Conservation (phyloP, 2,329 filamentous ascomycete species). For the Venturia carpophila region DNA sequence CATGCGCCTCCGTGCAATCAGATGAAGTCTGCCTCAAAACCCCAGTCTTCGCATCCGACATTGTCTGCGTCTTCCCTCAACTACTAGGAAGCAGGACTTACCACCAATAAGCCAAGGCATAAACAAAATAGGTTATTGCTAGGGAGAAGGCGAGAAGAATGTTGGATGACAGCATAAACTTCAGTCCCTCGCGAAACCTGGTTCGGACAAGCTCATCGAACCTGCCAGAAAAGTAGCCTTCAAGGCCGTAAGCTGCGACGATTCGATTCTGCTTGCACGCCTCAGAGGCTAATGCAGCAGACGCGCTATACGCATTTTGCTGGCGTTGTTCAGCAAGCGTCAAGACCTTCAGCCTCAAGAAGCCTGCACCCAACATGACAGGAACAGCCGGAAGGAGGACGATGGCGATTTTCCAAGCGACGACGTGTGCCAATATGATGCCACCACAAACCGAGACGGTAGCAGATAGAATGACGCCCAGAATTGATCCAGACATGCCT, state of each 20-base stretch:
- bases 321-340: slow-evolving; percentile 22
- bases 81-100: background rate
- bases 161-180: slow-evolving; percentile 29
- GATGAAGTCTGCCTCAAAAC: too few relatives aligned
- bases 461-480: slow-evolving; percentile 44
- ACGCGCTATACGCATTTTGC: slow-evolving; percentile 22
- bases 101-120: slow-evolving; percentile 44
- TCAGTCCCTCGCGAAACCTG: slow-evolving; percentile 21
- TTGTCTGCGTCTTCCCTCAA: too few relatives aligned
- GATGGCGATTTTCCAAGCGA: slow-evolving; percentile 46
- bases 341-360: slow-evolving; percentile 34
- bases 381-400: slow-evolving; percentile 41
- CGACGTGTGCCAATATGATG: slow-evolving; percentile 39
- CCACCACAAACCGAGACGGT: slow-evolving; percentile 40
- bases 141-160: slow-evolving; percentile 38
- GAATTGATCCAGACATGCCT: slow-evolving; percentile 42
- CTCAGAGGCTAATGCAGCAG: slow-evolving; percentile 20
- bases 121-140: slow-evolving; percentile 41
- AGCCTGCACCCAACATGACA: slow-evolving; percentile 41
- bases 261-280: slow-evolving; percentile 9
- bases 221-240: slow-evolving; percentile 16
- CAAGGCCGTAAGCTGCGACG: slow-evolving; percentile 17
- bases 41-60: too few relatives aligned
- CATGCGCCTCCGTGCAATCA: too few relatives aligned
- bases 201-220: slow-evolving; percentile 32